These are phyloP conservation scores for Pseudogymnoascus sp. DNA, from an alignment of 2,329 filamentous ascomycete genomes.

Conservation along the genomic window DNA sequence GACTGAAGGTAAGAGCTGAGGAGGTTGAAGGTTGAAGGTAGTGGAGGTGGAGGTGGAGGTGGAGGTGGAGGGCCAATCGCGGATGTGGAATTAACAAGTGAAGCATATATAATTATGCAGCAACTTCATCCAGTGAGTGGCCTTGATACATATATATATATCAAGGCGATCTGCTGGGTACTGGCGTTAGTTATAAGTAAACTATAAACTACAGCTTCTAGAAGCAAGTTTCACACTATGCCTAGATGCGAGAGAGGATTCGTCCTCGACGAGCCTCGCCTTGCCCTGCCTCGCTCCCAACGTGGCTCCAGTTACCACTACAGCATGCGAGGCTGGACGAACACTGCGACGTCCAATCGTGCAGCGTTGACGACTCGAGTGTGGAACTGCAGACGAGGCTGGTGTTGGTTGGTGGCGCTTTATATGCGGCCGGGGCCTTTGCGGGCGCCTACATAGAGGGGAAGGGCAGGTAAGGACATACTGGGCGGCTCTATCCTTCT, in stretches of 20 bases:
- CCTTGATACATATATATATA: background rate
- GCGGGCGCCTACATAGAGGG: no score
- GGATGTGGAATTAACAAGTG: background rate
- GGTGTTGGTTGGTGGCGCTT: background rate
- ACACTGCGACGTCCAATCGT: background rate
- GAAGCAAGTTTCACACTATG: background rate
- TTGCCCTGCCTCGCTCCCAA: background rate
- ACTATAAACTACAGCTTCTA: background rate
- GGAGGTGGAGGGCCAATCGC: background rate
- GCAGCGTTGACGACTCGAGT: background rate
- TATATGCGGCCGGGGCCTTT: background rate
- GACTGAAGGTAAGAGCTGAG: background rate
- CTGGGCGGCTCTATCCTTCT: no score
- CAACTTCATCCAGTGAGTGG: background rate
- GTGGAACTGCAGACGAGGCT: background rate
- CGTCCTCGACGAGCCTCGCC: background rate
- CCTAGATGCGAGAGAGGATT: background rate
- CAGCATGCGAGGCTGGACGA: no score
- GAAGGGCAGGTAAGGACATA: no score
- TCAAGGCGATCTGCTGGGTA: background rate
- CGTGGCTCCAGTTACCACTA: background rate
- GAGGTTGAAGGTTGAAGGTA: background rate
- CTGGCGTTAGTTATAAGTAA: background rate
- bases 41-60: background rate
- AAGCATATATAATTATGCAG: background rate